Evolutionary conservation across 2,329 filamentous ascomycete species (phyloP), one percentile per base, ranked within the genome.

Genomic region (Talaromyces sp.): DNA sequence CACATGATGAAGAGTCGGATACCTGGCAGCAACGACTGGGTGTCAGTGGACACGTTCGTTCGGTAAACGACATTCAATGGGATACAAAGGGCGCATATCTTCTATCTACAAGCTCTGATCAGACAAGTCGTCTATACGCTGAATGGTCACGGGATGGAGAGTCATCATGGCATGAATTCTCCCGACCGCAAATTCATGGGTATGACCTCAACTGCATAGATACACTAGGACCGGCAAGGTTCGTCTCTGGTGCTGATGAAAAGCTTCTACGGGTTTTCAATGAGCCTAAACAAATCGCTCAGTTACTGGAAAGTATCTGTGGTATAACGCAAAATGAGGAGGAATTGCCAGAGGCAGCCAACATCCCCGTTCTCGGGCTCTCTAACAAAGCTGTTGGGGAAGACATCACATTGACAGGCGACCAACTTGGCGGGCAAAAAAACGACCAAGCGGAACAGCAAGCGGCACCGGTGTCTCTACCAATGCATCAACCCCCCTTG

Each of bases 151-250:
- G 79, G 31, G 73, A 72, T 2, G 66, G 69, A 2, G 43, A 28
- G 11, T 67, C 65, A 40, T 91, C 90, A 10, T 99, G 94, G 94
- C 93, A 97, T 73, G 94, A 99, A 72, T 91, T 97, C 78, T 88
- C 92, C 1, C 82, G 94, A 52, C 94, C 94, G 3, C 94, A 99
- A 71, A 99, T 99, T 63, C 94, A 99, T 71, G 94, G 94, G 37
- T 99, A 99, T 72, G 93, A 99, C 71, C 81, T 99, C 56, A 99
- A 97, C 77, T 97, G 94, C 72, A 86, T 97, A 62, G 89, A 91
- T 67, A 83, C 86, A 0, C 79, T 97, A 5, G 86, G 84, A 7
- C 74, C 82, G 7, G 81, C 84, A 7, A 88, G 87, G 64, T 99
- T 99, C 69, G 88, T 97, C 21, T 96, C 92, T 2, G 94, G 94